These are phyloP conservation scores for Penicillium digitatum DNA, from an alignment of 2,329 filamentous ascomycete genomes.

Conservation along the genomic window DNA sequence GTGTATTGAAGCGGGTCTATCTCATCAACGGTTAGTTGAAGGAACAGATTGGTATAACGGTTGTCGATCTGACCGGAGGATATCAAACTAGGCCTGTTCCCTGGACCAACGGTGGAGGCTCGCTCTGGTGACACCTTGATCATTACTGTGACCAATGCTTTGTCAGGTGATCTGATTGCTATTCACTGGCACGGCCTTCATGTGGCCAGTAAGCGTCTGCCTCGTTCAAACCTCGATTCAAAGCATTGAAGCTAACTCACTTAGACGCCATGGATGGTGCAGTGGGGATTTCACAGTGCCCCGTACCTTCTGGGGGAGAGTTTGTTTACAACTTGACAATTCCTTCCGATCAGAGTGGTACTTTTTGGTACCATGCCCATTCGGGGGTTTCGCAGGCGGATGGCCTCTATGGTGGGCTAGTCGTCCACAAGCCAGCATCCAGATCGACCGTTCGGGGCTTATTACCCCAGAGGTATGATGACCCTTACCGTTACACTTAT, in stretches of 20 bases:
- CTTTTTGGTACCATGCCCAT: conserved; percentile 52
- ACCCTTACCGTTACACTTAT: conserved; percentile 23
- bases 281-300: conserved; percentile 62
- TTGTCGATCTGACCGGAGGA: not conserved
- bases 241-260: not conserved
- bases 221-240: no score
- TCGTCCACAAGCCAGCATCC: conserved; percentile 43
- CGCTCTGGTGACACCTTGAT: conserved; percentile 46
- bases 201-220: conserved; percentile 32
- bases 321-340: conserved; percentile 44
- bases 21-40: conserved; percentile 47
- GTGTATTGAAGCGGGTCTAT: conserved; percentile 49
- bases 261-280: conserved; percentile 63
- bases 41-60: not conserved
- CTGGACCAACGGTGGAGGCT: conserved; percentile 50
- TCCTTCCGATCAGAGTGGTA: conserved; percentile 39
- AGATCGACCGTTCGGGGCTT: conserved; percentile 19
- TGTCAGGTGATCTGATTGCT: conserved; percentile 40
- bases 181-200: conserved; percentile 50
- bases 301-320: conserved; percentile 57
- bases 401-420: conserved; percentile 47
- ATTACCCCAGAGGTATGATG: conserved; percentile 1
- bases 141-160: conserved; percentile 43
- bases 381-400: conserved; percentile 43
- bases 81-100: conserved; percentile 37